Evolutionary conservation across 305 asterid genomes (phyloP).

Genomic region (Andrographis paniculata): DNA sequence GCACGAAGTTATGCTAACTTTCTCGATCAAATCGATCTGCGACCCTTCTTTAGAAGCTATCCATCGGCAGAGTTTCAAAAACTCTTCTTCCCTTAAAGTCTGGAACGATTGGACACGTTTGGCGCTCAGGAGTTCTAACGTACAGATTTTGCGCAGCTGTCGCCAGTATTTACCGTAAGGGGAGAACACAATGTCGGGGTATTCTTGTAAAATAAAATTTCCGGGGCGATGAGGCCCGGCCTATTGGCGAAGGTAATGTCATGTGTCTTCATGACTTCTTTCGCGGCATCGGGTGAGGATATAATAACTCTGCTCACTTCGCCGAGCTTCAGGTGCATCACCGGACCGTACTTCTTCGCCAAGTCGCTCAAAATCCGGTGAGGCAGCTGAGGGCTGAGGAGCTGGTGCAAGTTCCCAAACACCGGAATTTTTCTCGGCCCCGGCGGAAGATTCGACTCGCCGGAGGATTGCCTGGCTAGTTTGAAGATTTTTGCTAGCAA

Average conservation of each 20-base stretch:
- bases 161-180: constrained; percentile 17
- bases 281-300: constrained; percentile 13
- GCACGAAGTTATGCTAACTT: neutral
- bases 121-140: neutral
- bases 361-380: neutral
- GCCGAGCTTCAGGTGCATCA: constrained; percentile 8
- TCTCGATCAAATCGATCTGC: neutral
- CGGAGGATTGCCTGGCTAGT: too few species aligned
- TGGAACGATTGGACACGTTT: constrained; percentile 2
- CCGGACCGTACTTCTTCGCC: neutral
- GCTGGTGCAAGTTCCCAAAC: constrained; percentile 11
- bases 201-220: neutral
- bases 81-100: neutral
- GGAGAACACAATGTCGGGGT: constrained; percentile 1
- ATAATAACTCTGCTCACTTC: constrained; percentile 16
- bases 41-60: neutral
- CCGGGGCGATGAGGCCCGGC: neutral
- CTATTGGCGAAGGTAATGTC: constrained; percentile 11
- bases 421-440: neutral
- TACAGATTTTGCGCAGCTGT: constrained; percentile 9
- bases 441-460: too few species aligned
- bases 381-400: too few species aligned
- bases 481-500: too few species aligned
- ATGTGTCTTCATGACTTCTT: constrained; percentile 13
- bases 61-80: neutral